phyloP scores from a whole-genome alignment of 257 asterid species.

The Solanum sejunctum region DNA sequence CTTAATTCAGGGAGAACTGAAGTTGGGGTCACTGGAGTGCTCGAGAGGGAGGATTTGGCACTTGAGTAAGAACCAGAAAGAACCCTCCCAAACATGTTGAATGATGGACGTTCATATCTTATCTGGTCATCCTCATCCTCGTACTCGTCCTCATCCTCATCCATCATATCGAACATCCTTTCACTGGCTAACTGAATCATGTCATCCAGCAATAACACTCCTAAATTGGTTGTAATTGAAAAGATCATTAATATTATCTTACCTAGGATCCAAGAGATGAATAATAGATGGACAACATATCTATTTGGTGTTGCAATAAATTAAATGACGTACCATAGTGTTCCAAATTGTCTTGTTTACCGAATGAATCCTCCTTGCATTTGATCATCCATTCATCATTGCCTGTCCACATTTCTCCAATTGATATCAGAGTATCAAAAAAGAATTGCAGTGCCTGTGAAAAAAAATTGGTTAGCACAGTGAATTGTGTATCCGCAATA shows the following conservation, averaged over 20 bases:
- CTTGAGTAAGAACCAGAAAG: constrained; percentile 30
- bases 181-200: constrained; percentile 56
- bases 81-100: constrained; percentile 37
- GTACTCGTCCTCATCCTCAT: constrained; percentile 45
- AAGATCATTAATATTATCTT: not conserved
- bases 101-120: constrained; percentile 25
- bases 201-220: constrained; percentile 56
- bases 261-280: not conserved
- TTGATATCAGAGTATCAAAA: constrained; percentile 48
- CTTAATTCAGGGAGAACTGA: constrained; percentile 52
- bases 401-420: constrained; percentile 70
- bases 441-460: constrained; percentile 49
- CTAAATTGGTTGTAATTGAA: constrained; percentile 15
- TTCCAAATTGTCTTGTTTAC: constrained; percentile 37
- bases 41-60: constrained; percentile 16
- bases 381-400: constrained; percentile 57
- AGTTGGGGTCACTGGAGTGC: constrained; percentile 81
- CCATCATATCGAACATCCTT: constrained; percentile 54
- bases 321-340: constrained; percentile 11
- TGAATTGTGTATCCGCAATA: not conserved
- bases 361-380: constrained; percentile 32
- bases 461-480: not conserved
- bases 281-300: constrained; percentile 7
- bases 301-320: constrained; percentile 1
- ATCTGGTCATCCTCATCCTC: constrained; percentile 32